Conservation (phyloP, 495 filamentous ascomycete species). For the Neohortaea acidophila region DNA sequence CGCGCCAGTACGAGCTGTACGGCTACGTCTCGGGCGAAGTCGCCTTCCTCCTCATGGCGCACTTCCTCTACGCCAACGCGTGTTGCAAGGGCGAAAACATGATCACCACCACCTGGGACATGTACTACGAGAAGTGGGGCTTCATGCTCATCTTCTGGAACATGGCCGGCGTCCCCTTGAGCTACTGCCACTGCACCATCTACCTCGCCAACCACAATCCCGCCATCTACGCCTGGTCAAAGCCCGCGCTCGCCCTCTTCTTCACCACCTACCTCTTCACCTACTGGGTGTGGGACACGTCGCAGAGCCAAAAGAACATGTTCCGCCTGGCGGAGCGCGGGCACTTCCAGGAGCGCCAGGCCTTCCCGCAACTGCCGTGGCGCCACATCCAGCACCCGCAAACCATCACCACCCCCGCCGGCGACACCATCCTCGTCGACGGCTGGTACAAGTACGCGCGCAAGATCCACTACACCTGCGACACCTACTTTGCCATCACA, state of each 20-base stretch:
- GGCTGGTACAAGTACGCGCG: slow-evolving; percentile 80
- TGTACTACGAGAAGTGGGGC: slow-evolving; percentile 99
- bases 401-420: slow-evolving; percentile 61
- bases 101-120: slow-evolving; percentile 91
- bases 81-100: slow-evolving; percentile 93
- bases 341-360: slow-evolving; percentile 50
- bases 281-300: slow-evolving; percentile 86
- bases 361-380: slow-evolving; percentile 92
- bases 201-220: slow-evolving; percentile 85
- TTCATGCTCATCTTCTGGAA: slow-evolving; percentile 99
- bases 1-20: slow-evolving; percentile 74
- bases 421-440: slow-evolving; percentile 70
- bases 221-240: slow-evolving; percentile 65
- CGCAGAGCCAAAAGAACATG: slow-evolving; percentile 88
- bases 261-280: slow-evolving; percentile 63
- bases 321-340: slow-evolving; percentile 75
- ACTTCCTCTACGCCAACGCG: slow-evolving; percentile 92
- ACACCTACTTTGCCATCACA: slow-evolving; percentile 61
- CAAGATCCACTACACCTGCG: slow-evolving; percentile 92
- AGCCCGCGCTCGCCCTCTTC: slow-evolving; percentile 46
- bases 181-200: slow-evolving; percentile 92
- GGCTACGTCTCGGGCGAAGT: slow-evolving; percentile 88
- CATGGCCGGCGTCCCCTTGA: slow-evolving; percentile 83
- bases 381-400: slow-evolving; percentile 73
- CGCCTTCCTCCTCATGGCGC: slow-evolving; percentile 76